Evolutionary conservation across 371 early-diverging fungal genomes (phyloP), one percentile per base, ranked within the genome.

Genomic region (Syncephalastrum racemosum): DNA sequence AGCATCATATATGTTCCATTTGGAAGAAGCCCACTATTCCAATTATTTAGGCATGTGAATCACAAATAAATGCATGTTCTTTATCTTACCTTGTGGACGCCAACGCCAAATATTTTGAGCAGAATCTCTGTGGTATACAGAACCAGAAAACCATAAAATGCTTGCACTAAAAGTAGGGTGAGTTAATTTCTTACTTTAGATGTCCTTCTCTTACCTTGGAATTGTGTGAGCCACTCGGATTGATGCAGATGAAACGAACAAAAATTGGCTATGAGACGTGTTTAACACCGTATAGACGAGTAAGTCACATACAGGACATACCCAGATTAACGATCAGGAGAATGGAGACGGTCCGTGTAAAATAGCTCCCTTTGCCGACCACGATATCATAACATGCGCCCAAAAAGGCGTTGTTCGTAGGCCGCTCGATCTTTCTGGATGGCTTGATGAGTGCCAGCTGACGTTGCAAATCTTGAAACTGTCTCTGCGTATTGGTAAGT

Each of bases 1-100:
- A 14, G 66, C 52, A 53, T 80, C 82, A 55, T 77, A 80, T 14
- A 80, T 54, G 42, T 80, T 80, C 82, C 82, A 82, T 43, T 63
- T 63, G 1, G 70, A 70, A 10, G 72, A 67, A 3, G 63, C 48
- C 75, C 75, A 80, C 71, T 81, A 67, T 0, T 56, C 10, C 46
- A 16, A 16, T 41, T 31, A 22, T 7, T 22, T 24, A 39, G 1
- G 16, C 25, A n/a, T 8, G 12, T 31, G 36, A 2, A 8, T 14
- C 14, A 0, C 19, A 39, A 39, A 16, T 6, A 19, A 20, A n/a
- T 22, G 19, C 4, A 13, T 27, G 16, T 14, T n/a, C 18, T 20
- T 12, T 14, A 2, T 14, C 55, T 40, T 63, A 74, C 81, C 67
- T 75, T 78, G 24, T 60, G 67, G 31, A 70, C 68, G 1, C 82